Conservation (phyloP, 129 eudicot genomes). For the Helichrysum umbraculigerum region DNA sequence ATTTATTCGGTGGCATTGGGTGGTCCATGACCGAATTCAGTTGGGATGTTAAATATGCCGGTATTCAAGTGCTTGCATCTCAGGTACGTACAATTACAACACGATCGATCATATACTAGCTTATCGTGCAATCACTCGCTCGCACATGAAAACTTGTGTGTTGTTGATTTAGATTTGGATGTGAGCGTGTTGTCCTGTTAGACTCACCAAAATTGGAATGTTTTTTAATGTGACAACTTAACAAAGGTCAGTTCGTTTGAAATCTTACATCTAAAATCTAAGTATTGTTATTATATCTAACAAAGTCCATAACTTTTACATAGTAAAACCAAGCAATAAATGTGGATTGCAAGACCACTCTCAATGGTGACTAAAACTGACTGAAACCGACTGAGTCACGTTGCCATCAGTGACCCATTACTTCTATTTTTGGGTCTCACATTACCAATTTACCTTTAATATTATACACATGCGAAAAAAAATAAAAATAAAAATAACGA, state of each 20-base stretch:
- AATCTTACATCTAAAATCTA: background rate
- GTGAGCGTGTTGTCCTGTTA: background rate
- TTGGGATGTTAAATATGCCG: slow-evolving; percentile 92
- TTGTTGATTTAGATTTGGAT: slow-evolving; percentile 5
- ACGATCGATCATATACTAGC: background rate
- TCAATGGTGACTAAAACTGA: too few species aligned
- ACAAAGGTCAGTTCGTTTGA: slow-evolving; percentile 9
- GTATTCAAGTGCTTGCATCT: slow-evolving; percentile 64
- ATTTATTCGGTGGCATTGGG: slow-evolving; percentile 62
- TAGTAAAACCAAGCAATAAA: too few species aligned
- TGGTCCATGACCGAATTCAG: slow-evolving; percentile 81
- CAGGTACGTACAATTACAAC: slow-evolving; percentile 47
- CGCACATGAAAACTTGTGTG: slow-evolving; percentile 4
- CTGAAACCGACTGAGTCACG: too few species aligned
- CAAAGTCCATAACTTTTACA: too few species aligned
- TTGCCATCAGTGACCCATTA: too few species aligned
- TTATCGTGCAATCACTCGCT: background rate
- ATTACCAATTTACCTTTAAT: too few species aligned
- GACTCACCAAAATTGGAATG: slow-evolving; percentile 24
- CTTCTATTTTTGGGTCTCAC: too few species aligned
- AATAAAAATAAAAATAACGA: too few species aligned
- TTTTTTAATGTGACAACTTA: background rate
- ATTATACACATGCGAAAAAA: too few species aligned
- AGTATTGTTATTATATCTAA: too few species aligned
- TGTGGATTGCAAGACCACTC: too few species aligned